Conservation (phyloP, 2,329 filamentous ascomycete species). For the Alternaria burnsii region DNA sequence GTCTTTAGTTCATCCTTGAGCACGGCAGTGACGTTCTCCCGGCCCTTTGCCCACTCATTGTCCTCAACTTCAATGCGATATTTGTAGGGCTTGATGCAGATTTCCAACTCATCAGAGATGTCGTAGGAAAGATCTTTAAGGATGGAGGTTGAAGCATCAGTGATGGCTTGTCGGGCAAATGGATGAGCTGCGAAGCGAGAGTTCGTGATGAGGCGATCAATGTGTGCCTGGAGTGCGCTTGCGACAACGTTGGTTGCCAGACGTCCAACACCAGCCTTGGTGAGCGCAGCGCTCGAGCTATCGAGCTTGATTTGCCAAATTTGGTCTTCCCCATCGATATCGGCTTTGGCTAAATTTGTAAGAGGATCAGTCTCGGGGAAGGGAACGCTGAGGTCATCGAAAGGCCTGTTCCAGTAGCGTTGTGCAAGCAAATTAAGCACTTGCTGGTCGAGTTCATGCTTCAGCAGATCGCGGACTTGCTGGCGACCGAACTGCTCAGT, state of each 20-base stretch:
- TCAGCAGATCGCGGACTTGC: constrained; percentile 88
- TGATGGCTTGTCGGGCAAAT: constrained; percentile 91
- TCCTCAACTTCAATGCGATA: constrained; percentile 96
- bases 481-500: constrained; percentile 87
- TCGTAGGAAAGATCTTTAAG: constrained; percentile 95
- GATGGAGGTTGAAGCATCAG: constrained; percentile 87
- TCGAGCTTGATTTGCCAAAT: constrained; percentile 97
- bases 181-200: constrained; percentile 92
- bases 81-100: constrained; percentile 99
- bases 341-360: constrained; percentile 81
- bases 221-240: constrained; percentile 82
- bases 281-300: constrained; percentile 86
- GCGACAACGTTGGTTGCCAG: constrained; percentile 92
- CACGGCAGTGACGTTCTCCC: constrained; percentile 81
- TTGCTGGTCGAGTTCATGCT: constrained; percentile 91
- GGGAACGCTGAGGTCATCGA: constrained; percentile 78
- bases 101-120: constrained; percentile 97
- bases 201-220: constrained; percentile 78
- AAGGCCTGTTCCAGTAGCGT: constrained; percentile 95
- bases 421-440: constrained; percentile 92
- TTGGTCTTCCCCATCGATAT: constrained; percentile 72
- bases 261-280: constrained; percentile 91
- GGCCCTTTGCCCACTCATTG: constrained; percentile 83
- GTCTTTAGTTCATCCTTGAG: constrained; percentile 88
- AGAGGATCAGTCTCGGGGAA: constrained; percentile 75